Percentiles rank a stretch among this genome's conserved stretches.
Evolutionary conservation across 805 yeast genomes (phyloP).

Genomic region (Yarrowia porcina): DNA sequence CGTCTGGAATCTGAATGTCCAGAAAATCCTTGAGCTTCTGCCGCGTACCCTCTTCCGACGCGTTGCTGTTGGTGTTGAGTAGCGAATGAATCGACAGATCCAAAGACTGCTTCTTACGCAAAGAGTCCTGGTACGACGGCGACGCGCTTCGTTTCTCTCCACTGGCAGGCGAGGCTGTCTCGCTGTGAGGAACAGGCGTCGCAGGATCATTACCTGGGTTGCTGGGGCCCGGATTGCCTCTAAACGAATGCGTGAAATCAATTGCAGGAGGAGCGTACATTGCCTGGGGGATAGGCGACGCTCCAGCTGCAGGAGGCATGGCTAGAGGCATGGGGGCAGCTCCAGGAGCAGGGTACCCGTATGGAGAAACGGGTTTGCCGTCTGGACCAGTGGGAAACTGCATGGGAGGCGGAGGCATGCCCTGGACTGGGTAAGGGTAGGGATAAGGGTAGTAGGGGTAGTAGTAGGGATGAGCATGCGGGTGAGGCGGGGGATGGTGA

Average conservation of each 20-base stretch:
- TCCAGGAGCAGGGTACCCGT: constrained; percentile 18
- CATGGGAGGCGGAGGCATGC: constrained; percentile 15
- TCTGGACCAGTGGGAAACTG: constrained; percentile 15
- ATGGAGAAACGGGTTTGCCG: constrained; percentile 2
- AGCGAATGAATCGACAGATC: constrained; percentile 22
- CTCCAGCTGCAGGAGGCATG: constrained; percentile 8
- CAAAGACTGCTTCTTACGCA: constrained; percentile 9
- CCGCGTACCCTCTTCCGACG: constrained; percentile 9
- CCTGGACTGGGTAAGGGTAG: constrained; percentile 11
- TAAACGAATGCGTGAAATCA: constrained; percentile 43
- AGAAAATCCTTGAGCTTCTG: constrained; percentile 21
- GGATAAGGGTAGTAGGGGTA: constrained; percentile 22
- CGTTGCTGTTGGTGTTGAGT: neutral
- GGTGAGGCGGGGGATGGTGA: neutral
- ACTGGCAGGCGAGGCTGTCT: constrained; percentile 1
- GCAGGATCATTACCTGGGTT: neutral
- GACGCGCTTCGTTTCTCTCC: constrained; percentile 18
- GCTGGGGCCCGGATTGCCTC: constrained; percentile 18
- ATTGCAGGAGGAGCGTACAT: constrained; percentile 40
- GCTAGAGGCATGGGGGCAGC: constrained; percentile 7
- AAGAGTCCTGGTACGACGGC: neutral
- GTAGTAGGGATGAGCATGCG: constrained; percentile 16
- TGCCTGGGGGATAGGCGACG: constrained; percentile 14
- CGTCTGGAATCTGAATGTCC: constrained; percentile 31
- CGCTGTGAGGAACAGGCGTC: neutral